phyloP scores from a whole-genome alignment of 345 rosid species.

The Dipteronia dyeriana region DNA sequence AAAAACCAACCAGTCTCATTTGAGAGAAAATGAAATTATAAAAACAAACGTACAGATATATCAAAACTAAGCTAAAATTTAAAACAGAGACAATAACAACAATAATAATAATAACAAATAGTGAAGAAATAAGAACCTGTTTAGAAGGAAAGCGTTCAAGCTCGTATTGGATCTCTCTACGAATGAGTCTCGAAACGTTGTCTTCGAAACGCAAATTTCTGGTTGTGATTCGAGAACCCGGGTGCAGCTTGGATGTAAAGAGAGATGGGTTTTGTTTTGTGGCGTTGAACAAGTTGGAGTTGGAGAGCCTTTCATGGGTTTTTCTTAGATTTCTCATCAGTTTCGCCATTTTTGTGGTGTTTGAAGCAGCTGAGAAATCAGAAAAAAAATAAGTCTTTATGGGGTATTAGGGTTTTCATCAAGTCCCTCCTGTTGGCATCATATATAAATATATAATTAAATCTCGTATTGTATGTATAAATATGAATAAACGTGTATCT shows the following conservation, averaged over 20 bases:
- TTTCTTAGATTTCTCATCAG: not conserved
- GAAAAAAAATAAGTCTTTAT: not conserved
- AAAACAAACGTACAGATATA: not conserved
- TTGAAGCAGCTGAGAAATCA: too few species aligned
- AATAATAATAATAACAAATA: too few species aligned
- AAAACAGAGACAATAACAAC: too few species aligned
- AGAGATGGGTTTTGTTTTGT: too few species aligned
- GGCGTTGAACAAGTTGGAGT: not conserved
- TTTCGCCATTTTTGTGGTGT: not conserved
- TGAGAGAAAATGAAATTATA: not conserved
- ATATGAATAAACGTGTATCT: too few species aligned
- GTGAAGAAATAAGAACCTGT: slow-evolving; percentile 29
- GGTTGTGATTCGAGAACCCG: slow-evolving; percentile 28
- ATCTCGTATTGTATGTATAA: too few species aligned
- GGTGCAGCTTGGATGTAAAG: not conserved
- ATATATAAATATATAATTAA: too few species aligned
- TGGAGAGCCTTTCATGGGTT: slow-evolving; percentile 5
- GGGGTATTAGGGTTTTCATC: slow-evolving; percentile 15
- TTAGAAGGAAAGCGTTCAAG: slow-evolving; percentile 51
- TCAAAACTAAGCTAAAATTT: too few species aligned
- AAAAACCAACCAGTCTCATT: too few species aligned
- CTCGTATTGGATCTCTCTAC: slow-evolving; percentile 73
- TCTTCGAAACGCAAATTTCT: slow-evolving; percentile 60
- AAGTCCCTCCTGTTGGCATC: too few species aligned
- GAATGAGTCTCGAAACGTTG: slow-evolving; percentile 56